A percentile compares a stretch with the other conserved stretches of the same genome.
Conservation (phyloP, 2,329 filamentous ascomycete species). For the Stagonosporopsis vannaccii region DNA sequence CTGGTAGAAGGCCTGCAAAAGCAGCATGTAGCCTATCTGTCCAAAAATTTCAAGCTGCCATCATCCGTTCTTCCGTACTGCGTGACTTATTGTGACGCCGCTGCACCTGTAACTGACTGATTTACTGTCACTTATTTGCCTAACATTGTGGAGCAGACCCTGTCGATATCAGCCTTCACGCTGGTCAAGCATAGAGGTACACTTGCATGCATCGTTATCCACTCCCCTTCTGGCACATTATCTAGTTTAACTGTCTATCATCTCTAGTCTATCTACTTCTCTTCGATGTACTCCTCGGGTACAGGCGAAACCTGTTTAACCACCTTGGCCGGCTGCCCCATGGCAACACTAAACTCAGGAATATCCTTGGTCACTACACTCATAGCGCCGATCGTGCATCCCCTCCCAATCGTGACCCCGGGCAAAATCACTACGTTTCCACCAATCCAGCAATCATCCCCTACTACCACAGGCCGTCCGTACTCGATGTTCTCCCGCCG, state of each 20-base stretch:
- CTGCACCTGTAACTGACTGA: neutral
- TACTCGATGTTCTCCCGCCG: conserved; percentile 59
- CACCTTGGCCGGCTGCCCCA: conserved; percentile 70
- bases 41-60: conserved; percentile 46
- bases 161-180: neutral
- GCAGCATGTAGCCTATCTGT: conserved; percentile 38
- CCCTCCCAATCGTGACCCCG: conserved; percentile 79
- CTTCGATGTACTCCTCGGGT: conserved; percentile 12
- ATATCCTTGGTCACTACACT: conserved; percentile 83
- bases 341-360: conserved; percentile 67
- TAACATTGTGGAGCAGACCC: neutral
- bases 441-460: conserved; percentile 56
- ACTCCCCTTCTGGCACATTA: neutral
- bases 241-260: neutral
- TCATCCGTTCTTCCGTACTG: conserved; percentile 28
- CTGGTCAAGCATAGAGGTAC: neutral
- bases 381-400: conserved; percentile 77
- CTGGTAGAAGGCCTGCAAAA: conserved; percentile 38
- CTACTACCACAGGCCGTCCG: conserved; percentile 57
- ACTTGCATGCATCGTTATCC: neutral
- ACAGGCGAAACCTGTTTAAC: conserved; percentile 49
- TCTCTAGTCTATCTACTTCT: neutral
- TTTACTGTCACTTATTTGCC: neutral
- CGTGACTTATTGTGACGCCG: conserved; percentile 3
- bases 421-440: conserved; percentile 67